Evolutionary conservation across 176 grass and related monocot species (phyloP).

Genomic region (Ensete glaucum): DNA sequence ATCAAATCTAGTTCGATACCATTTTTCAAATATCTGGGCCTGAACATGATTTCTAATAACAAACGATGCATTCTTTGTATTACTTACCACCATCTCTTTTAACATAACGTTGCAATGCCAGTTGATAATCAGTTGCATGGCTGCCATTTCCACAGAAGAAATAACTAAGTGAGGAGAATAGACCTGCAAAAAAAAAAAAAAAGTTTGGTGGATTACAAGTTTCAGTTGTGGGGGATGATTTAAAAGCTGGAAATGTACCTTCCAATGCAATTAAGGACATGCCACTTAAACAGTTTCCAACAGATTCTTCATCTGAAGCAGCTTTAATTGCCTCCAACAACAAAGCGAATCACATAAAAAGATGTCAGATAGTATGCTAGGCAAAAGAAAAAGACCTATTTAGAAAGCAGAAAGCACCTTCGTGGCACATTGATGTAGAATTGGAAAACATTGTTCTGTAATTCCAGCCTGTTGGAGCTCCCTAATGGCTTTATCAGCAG

Average conservation of each 20-base stretch:
- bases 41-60: neutral
- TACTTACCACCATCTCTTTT: slow-evolving; percentile 59
- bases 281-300: slow-evolving; percentile 52
- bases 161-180: slow-evolving; percentile 88
- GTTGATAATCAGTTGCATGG: slow-evolving; percentile 76
- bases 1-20: too few species aligned
- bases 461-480: slow-evolving; percentile 75
- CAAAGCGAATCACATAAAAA: neutral
- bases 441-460: slow-evolving; percentile 42
- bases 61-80: neutral
- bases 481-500: slow-evolving; percentile 63
- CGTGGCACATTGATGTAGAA: slow-evolving; percentile 81
- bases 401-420: slow-evolving; percentile 42
- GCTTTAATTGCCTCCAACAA: slow-evolving; percentile 70
- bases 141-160: slow-evolving; percentile 48
- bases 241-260: slow-evolving; percentile 30
- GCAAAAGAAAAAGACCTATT: neutral
- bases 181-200: slow-evolving; percentile 36
- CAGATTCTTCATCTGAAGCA: slow-evolving; percentile 64
- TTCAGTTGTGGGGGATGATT: slow-evolving; percentile 18
- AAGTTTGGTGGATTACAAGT: slow-evolving; percentile 8
- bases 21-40: too few species aligned
- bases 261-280: slow-evolving; percentile 52
- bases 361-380: neutral
- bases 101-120: slow-evolving; percentile 66